Conservation (phyloP, 345 rosid genomes). For the Laguncularia racemosa region DNA sequence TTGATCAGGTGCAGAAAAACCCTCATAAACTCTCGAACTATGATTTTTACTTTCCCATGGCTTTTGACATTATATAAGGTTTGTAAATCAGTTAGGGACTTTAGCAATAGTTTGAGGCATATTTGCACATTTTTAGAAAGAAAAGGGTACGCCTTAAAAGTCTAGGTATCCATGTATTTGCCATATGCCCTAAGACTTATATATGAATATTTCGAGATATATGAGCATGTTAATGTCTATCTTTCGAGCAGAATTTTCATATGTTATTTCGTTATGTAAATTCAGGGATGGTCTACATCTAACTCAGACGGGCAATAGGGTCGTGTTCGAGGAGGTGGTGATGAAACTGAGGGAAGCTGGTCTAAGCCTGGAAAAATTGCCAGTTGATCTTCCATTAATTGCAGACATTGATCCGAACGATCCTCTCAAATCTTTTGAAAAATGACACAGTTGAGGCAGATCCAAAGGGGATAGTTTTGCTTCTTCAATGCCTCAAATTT, state of each 20-base stretch:
- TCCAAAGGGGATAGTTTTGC: no score
- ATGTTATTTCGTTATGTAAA: neutral
- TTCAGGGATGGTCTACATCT: conserved; percentile 88
- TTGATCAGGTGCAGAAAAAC: no score
- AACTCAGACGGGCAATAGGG: conserved; percentile 41
- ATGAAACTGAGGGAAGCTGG: conserved; percentile 43
- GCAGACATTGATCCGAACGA: conserved; percentile 46
- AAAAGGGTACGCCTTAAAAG: neutral
- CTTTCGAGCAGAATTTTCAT: neutral
- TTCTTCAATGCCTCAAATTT: no score
- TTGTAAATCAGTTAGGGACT: no score
- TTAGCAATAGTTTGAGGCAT: no score
- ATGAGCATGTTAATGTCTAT: neutral
- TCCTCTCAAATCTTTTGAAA: conserved; percentile 54
- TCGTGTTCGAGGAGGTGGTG: conserved; percentile 69
- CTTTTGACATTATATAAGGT: neutral
- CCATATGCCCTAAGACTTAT: no score
- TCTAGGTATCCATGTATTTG: conserved; percentile 1
- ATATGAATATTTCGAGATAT: no score
- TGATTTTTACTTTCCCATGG: neutral
- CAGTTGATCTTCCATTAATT: conserved; percentile 54
- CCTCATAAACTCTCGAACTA: no score
- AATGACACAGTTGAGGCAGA: neutral
- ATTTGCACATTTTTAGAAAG: neutral
- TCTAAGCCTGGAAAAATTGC: conserved; percentile 41